These are phyloP conservation scores for Cryphonectria nitschkei DNA, from an alignment of 2,329 filamentous ascomycete species.

Conservation along the genomic window DNA sequence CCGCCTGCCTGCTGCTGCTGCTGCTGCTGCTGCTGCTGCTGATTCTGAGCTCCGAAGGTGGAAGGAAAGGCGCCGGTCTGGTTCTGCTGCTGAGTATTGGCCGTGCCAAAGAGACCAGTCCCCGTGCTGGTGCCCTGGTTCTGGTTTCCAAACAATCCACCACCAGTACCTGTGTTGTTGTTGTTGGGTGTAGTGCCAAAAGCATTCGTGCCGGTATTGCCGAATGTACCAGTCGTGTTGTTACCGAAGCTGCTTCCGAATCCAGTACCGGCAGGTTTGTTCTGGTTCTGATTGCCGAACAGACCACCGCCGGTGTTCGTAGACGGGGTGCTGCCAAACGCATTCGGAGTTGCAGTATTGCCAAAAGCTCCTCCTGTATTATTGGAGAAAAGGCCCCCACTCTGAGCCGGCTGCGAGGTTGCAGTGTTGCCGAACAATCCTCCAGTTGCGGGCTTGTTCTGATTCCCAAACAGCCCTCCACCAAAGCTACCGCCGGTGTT, in stretches of 20 bases:
- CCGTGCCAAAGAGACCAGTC: slow-evolving; percentile 24
- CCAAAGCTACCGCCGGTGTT: slow-evolving; percentile 36
- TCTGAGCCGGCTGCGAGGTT: slow-evolving; percentile 32
- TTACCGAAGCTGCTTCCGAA: slow-evolving; percentile 15
- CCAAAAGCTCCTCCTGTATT: slow-evolving; percentile 37
- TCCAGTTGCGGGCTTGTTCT: slow-evolving; percentile 37
- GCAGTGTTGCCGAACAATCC: slow-evolving; percentile 39
- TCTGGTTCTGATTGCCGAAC: slow-evolving; percentile 27
- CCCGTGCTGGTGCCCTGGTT: slow-evolving; percentile 30
- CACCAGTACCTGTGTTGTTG: slow-evolving; percentile 35
- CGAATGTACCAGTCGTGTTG: slow-evolving; percentile 16
- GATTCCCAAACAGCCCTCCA: slow-evolving; percentile 42
- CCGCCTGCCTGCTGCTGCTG: slow-evolving; percentile 19
- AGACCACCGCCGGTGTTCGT: slow-evolving; percentile 37
- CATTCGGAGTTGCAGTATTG: slow-evolving; percentile 36
- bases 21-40: slow-evolving; percentile 1
- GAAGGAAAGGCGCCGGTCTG: slow-evolving; percentile 8
- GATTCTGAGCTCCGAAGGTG: slow-evolving; percentile 11
- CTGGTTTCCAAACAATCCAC: slow-evolving; percentile 37
- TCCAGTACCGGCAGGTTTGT: slow-evolving; percentile 20
- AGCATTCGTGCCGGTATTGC: slow-evolving; percentile 12
- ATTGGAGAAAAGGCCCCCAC: slow-evolving; percentile 44
- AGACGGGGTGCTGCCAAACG: slow-evolving; percentile 42
- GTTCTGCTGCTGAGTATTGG: slow-evolving; percentile 10
- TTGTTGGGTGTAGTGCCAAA: slow-evolving; percentile 29